These are phyloP conservation scores for Saitozyma sp. DNA, from an alignment of 768 basidiomycete species.

Conservation along the genomic window DNA sequence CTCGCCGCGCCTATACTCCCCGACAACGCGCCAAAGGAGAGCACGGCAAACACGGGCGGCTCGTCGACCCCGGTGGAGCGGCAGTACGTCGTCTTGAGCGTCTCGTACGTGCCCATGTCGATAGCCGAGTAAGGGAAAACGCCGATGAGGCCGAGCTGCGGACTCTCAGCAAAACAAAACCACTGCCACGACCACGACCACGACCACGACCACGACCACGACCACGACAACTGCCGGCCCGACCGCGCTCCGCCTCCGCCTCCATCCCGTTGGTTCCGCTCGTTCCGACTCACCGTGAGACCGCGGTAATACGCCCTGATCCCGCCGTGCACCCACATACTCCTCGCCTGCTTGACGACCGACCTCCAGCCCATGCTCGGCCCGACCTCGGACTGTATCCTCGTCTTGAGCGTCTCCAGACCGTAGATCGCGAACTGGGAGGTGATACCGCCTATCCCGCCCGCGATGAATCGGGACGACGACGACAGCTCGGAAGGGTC, in stretches of 20 bases:
- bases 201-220: no score
- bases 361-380: slow-evolving; percentile 55
- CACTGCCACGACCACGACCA: no score
- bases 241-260: background rate
- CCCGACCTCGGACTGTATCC: slow-evolving; percentile 86
- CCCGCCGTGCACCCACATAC: slow-evolving; percentile 77
- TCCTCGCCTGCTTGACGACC: slow-evolving; percentile 62
- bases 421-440: slow-evolving; percentile 73
- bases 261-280: slow-evolving; percentile 1
- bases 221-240: no score
- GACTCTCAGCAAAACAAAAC: slow-evolving; percentile 16
- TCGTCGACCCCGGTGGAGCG: slow-evolving; percentile 84
- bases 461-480: slow-evolving; percentile 86
- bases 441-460: slow-evolving; percentile 91
- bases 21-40: slow-evolving; percentile 88
- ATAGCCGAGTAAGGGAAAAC: slow-evolving; percentile 93
- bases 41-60: slow-evolving; percentile 78
- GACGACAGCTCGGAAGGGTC: slow-evolving; percentile 87
- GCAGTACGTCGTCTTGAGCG: slow-evolving; percentile 85
- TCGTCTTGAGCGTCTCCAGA: slow-evolving; percentile 95
- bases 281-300: slow-evolving; percentile 65
- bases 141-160: slow-evolving; percentile 85
- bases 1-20: slow-evolving; percentile 86
- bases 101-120: slow-evolving; percentile 88
- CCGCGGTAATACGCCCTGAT: slow-evolving; percentile 86